Percentiles rank a stretch among this genome's conserved stretches.
Evolutionary conservation across 2,329 filamentous ascomycete species (phyloP).

Genomic region (Cercospora sp.): DNA sequence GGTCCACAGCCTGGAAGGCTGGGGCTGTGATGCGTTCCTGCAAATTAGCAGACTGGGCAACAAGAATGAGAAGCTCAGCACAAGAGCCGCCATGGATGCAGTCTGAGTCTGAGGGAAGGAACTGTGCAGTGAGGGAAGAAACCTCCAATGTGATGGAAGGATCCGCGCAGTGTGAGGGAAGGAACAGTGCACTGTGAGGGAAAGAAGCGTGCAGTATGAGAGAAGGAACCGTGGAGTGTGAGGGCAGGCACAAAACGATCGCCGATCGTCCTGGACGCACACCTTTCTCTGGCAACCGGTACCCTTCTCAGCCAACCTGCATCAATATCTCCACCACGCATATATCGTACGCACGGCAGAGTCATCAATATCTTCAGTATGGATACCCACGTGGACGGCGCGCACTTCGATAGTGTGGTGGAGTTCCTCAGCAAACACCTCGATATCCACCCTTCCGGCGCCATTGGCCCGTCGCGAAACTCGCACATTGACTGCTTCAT

Average conservation of each 20-base stretch:
- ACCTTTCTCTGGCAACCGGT: background rate
- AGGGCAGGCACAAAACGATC: too few relatives aligned
- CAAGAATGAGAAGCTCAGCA: conserved; percentile 89
- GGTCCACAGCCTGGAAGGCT: conserved; percentile 89
- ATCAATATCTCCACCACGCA: background rate
- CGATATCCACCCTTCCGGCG: conserved; percentile 17
- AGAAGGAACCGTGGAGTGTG: too few relatives aligned
- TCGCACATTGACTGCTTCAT: conserved; percentile 27
- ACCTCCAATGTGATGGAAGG: too few relatives aligned
- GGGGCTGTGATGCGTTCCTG: conserved; percentile 92
- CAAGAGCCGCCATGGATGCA: conserved; percentile 52
- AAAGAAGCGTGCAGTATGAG: too few relatives aligned
- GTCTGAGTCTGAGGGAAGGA: conserved; percentile 14
- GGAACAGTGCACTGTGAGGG: too few relatives aligned
- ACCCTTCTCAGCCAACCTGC: background rate
- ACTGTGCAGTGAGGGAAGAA: background rate
- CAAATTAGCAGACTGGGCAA: conserved; percentile 96
- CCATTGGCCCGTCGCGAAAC: conserved; percentile 20
- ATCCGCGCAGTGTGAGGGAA: background rate
- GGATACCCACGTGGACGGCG: background rate
- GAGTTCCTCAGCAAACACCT: conserved; percentile 6
- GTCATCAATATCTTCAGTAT: background rate
- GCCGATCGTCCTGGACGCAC: too few relatives aligned
- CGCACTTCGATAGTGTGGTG: background rate
- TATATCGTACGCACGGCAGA: background rate